Percentiles rank a stretch among this genome's conserved stretches.
These are phyloP conservation scores for Meira nashicola DNA, from an alignment of 1,284 basidiomycete species.

Conservation along the genomic window DNA sequence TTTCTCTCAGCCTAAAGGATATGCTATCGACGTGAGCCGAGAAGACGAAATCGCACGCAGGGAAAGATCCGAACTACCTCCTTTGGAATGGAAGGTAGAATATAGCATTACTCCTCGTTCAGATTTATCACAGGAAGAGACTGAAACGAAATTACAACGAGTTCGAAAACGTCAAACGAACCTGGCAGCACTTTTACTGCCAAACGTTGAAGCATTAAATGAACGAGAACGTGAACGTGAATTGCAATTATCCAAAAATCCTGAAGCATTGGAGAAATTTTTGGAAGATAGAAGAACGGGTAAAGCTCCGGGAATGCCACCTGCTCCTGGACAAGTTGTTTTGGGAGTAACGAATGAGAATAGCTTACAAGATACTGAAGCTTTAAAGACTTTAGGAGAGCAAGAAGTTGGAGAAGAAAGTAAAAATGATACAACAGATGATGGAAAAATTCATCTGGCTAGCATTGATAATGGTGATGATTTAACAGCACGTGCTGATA, in stretches of 20 bases:
- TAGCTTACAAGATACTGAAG: conserved; percentile 12
- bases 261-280: conserved; percentile 36
- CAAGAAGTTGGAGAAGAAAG: conserved; percentile 6
- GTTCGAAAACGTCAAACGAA: conserved; percentile 25
- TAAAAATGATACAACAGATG: neutral
- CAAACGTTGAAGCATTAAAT: conserved; percentile 48
- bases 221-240: conserved; percentile 33
- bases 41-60: conserved; percentile 38
- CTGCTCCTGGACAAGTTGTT: conserved; percentile 36
- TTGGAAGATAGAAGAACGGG: conserved; percentile 36
- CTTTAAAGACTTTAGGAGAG: too few relatives aligned
- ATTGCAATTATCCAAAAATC: conserved; percentile 24
- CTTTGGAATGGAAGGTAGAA: conserved; percentile 35
- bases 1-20: conserved; percentile 27
- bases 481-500: conserved; percentile 11
- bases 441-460: neutral
- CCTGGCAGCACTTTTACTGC: conserved; percentile 33
- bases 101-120: conserved; percentile 36
- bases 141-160: conserved; percentile 25
- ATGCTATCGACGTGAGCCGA: conserved; percentile 20
- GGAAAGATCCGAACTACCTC: conserved; percentile 16
- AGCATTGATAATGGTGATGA: neutral
- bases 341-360: neutral
- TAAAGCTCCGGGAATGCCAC: conserved; percentile 41
- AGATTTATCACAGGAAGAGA: conserved; percentile 27